Percentiles rank a stretch among this genome's conserved stretches.
These are phyloP conservation scores for Pythium grandisporangium DNA, from an alignment of 352 stramenopile genomes.

Conservation along the genomic window DNA sequence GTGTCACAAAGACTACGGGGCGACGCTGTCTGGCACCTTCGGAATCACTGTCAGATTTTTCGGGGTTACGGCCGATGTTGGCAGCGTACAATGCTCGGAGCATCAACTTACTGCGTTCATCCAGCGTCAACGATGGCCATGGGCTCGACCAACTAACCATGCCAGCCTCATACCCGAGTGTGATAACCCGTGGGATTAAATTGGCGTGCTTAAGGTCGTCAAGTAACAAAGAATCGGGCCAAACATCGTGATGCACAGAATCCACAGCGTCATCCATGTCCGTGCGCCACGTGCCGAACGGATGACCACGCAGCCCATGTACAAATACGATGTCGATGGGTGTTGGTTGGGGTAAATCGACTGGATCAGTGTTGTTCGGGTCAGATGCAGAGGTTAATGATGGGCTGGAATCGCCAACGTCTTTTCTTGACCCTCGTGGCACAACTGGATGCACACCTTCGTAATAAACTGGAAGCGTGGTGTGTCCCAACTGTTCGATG, in stretches of 20 bases:
- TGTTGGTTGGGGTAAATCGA: neutral
- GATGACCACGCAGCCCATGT: constrained; percentile 73
- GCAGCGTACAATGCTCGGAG: constrained; percentile 54
- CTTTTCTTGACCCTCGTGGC: constrained; percentile 5
- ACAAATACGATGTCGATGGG: constrained; percentile 72
- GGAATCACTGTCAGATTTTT: neutral
- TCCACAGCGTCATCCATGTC: constrained; percentile 55
- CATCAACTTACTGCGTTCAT: constrained; percentile 67
- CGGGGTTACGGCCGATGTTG: constrained; percentile 32
- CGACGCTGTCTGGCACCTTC: too few species aligned
- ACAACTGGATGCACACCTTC: constrained; percentile 79
- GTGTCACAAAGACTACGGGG: constrained; percentile 78
- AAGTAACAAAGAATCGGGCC: constrained; percentile 63
- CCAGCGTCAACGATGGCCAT: constrained; percentile 74
- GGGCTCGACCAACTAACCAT: constrained; percentile 83
- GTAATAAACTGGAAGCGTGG: constrained; percentile 43
- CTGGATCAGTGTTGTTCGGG: neutral
- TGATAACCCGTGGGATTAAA: constrained; percentile 50
- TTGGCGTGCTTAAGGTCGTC: constrained; percentile 33
- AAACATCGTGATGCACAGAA: constrained; percentile 53
- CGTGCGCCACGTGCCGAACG: constrained; percentile 75
- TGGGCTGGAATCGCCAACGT: neutral
- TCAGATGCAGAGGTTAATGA: too few species aligned
- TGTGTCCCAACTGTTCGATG: constrained; percentile 17
- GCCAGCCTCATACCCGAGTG: constrained; percentile 70